Percentiles rank a stretch among this genome's conserved stretches.
Evolutionary conservation across 2,329 filamentous ascomycete species (phyloP).

Genomic region (Trichoderma koningiopsis): DNA sequence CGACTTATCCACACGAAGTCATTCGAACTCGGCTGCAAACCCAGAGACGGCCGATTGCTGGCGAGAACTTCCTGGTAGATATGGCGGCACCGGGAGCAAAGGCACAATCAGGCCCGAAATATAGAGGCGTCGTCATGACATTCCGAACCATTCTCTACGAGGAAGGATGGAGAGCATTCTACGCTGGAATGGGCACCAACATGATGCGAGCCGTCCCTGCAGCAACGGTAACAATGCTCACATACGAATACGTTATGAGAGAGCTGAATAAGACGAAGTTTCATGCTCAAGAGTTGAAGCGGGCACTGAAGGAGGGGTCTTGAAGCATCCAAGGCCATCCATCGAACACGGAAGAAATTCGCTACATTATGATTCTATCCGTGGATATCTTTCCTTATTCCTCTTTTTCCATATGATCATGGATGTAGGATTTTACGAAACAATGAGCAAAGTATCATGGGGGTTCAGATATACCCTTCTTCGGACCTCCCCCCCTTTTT

Average conservation of each 20-base stretch:
- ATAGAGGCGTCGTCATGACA: constrained; percentile 78
- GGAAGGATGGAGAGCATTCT: constrained; percentile 95
- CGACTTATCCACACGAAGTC: constrained; percentile 97
- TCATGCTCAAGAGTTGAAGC: constrained; percentile 42
- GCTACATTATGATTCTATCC: not conserved
- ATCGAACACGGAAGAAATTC: not conserved
- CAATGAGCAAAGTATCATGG: constrained; percentile 13
- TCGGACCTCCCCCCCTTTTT: not conserved
- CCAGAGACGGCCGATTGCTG: constrained; percentile 72
- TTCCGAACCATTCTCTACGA: constrained; percentile 83
- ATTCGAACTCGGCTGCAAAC: constrained; percentile 92
- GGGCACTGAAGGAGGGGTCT: constrained; percentile 31
- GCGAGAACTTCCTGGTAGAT: constrained; percentile 52
- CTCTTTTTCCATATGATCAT: not conserved
- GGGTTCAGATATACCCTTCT: constrained; percentile 15
- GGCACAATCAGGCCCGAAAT: constrained; percentile 50
- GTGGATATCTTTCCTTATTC: not conserved
- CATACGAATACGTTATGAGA: constrained; percentile 79
- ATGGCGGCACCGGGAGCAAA: constrained; percentile 35
- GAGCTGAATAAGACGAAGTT: constrained; percentile 49
- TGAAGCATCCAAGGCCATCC: constrained; percentile 21
- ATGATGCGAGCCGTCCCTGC: constrained; percentile 95
- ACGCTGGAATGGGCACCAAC: constrained; percentile 96
- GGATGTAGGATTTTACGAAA: constrained; percentile 12
- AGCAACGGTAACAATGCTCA: constrained; percentile 96